Evolutionary conservation across 1,284 basidiomycete genomes (phyloP).

Genomic region (Peniophora sp.): DNA sequence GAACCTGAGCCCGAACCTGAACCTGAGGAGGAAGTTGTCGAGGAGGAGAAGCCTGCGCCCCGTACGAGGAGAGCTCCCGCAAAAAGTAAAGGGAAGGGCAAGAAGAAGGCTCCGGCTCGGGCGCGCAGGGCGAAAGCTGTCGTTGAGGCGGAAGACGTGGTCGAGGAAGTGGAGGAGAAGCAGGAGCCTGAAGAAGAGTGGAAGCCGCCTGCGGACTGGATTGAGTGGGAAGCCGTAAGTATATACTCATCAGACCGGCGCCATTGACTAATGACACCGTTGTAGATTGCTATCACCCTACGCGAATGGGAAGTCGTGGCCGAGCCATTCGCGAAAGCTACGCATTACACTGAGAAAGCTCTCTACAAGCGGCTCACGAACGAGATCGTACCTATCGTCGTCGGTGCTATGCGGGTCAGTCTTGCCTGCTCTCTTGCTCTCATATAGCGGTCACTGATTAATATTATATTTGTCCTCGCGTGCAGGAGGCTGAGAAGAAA

Average conservation of each 20-base stretch:
- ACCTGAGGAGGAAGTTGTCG: slow-evolving; percentile 2
- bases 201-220: slow-evolving; percentile 40
- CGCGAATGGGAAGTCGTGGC: slow-evolving; percentile 74
- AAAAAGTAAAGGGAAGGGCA: background rate
- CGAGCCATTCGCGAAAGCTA: slow-evolving; percentile 64
- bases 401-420: slow-evolving; percentile 43
- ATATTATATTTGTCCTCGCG: slow-evolving; percentile 4
- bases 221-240: slow-evolving; percentile 81
- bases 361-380: slow-evolving; percentile 63
- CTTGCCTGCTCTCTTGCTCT: slow-evolving; percentile 30
- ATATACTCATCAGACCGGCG: background rate
- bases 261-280: background rate
- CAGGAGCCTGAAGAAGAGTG: slow-evolving; percentile 13
- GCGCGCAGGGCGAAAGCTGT: slow-evolving; percentile 28
- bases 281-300: slow-evolving; percentile 71
- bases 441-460: background rate
- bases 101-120: slow-evolving; percentile 19
- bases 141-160: slow-evolving; percentile 43
- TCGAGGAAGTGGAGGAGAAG: slow-evolving; percentile 16
- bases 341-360: slow-evolving; percentile 73
- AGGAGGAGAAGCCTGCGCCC: background rate
- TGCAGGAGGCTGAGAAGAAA: slow-evolving; percentile 57
- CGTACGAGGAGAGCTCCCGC: slow-evolving; percentile 13
- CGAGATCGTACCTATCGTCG: slow-evolving; percentile 59
- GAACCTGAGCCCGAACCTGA: background rate